Percentiles rank a stretch among this genome's conserved stretches.
Evolutionary conservation across 768 basidiomycete genomes (phyloP).

Genomic region (Hypholoma sublateritium): DNA sequence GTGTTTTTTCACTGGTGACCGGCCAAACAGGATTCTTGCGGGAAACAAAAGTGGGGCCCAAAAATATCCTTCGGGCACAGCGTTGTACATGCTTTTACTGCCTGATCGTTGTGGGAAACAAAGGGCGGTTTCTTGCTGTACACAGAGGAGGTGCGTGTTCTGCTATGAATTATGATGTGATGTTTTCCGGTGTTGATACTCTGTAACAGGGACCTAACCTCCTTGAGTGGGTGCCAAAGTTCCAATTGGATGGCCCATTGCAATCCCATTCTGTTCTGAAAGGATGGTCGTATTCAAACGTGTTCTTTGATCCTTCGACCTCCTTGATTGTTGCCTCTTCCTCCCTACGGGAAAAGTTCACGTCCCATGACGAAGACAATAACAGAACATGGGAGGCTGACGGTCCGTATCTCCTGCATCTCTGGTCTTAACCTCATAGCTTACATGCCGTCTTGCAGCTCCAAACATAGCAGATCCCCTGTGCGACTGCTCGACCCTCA

Average conservation of each 20-base stretch:
- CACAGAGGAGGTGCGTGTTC: conserved; percentile 74
- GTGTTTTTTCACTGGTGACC: conserved; percentile 87
- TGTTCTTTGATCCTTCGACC: conserved; percentile 83
- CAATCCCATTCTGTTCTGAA: conserved; percentile 71
- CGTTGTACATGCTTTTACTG: conserved; percentile 82
- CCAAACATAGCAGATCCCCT: conserved; percentile 67
- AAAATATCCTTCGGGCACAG: conserved; percentile 69
- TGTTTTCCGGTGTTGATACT: conserved; percentile 11
- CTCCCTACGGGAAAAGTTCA: conserved; percentile 73
- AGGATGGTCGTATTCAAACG: conserved; percentile 74
- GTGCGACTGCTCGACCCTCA: conserved; percentile 83
- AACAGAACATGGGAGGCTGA: conserved; percentile 75
- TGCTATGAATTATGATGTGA: conserved; percentile 1
- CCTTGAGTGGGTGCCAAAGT: conserved; percentile 78
- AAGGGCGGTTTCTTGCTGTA: conserved; percentile 84
- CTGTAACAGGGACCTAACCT: conserved; percentile 67
- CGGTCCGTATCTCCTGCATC: conserved; percentile 36
- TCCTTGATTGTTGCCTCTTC: conserved; percentile 82
- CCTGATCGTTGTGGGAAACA: conserved; percentile 81
- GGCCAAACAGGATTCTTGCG: conserved; percentile 84
- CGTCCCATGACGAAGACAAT: conserved; percentile 84
- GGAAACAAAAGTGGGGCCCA: conserved; percentile 69
- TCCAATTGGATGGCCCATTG: conserved; percentile 67
- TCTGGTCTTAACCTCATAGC: background rate
- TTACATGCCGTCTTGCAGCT: conserved; percentile 37